Base-by-base conservation (phyloP, 805 yeast species). In the Teunomyces pallodes region DNA sequence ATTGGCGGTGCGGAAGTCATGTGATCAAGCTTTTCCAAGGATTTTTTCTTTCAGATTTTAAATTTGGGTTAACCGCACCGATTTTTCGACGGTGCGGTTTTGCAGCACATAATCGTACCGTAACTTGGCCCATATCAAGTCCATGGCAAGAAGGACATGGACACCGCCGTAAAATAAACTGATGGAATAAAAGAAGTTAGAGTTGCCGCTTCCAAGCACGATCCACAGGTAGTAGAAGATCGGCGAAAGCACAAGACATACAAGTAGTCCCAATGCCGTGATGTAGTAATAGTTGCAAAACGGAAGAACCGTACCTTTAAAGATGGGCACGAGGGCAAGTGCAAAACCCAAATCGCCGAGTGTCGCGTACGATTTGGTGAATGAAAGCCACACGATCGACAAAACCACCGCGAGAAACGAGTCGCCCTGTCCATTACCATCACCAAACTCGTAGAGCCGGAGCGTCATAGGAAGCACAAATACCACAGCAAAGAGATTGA, bases 161-260 rank as follows among this genome's bases (percentile, higher is more conserved):
- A 90, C 87, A 7, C 83, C 70, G 0, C 87, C 84, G 65, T 90
- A 86, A 2, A 86, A 87, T 49, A 94, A 75, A 3, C 94, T 89
- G 58, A 94, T 87, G 33, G 98, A 97, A 70, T 92, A 94, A 71
- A 90, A 94, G 72, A 94, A 94, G 67, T 94, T 94, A 45, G 97
- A 84, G 69, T 94, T 94, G 26, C 99, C 99, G 29, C 94, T 89
- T 10, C 97, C 97, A 49, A 89, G 75, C 49, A 85, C 86, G 55
- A 92, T 88, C 99, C 99, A 94, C 50, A 94, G 79, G 65, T 90
- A 90, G 70, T 90, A 90, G 64, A 92, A 94, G 8, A 89, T 83
- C 1, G 98, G 97, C 4, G 94, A 82, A 42, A 94, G 74, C 2
- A 87, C 72, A 17, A 87, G 66, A 17, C 85, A 74, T 42, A 67